Evolutionary conservation across 2,329 filamentous ascomycete species (phyloP).

Genomic region (Fusarium sp.): DNA sequence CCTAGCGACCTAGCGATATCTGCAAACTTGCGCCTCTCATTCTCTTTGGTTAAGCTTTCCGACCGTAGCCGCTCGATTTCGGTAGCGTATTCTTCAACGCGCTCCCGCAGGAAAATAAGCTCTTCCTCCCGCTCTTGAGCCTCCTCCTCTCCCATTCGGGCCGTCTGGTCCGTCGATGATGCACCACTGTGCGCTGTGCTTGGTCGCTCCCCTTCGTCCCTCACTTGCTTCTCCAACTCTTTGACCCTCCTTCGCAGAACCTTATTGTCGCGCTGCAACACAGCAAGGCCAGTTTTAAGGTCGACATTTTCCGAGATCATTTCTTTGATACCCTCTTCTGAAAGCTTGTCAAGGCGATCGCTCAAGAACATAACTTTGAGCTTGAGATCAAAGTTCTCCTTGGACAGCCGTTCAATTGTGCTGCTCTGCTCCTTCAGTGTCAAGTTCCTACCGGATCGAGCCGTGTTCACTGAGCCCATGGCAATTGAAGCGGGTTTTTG

Average conservation of each 20-base stretch:
- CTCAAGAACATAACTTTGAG: slow-evolving; percentile 98
- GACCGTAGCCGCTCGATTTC: slow-evolving; percentile 85
- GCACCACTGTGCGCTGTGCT: slow-evolving; percentile 67
- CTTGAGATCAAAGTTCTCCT: slow-evolving; percentile 98
- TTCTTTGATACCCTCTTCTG: slow-evolving; percentile 95
- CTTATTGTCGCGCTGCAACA: slow-evolving; percentile 92
- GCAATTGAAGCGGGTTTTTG: slow-evolving; percentile 63
- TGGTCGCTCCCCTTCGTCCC: slow-evolving; percentile 71
- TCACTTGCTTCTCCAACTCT: slow-evolving; percentile 84
- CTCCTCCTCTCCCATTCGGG: slow-evolving; percentile 67
- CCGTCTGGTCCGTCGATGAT: slow-evolving; percentile 69
- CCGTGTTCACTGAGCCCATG: slow-evolving; percentile 59
- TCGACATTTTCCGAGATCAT: slow-evolving; percentile 99
- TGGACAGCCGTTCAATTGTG: slow-evolving; percentile 94
- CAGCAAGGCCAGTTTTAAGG: slow-evolving; percentile 88
- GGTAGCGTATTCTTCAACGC: slow-evolving; percentile 83
- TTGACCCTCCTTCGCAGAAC: slow-evolving; percentile 81
- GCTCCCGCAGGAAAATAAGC: slow-evolving; percentile 83
- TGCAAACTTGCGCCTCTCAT: slow-evolving; percentile 86
- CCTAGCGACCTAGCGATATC: slow-evolving; percentile 75
- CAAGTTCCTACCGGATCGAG: slow-evolving; percentile 73
- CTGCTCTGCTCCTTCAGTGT: slow-evolving; percentile 97
- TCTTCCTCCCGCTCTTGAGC: slow-evolving; percentile 83
- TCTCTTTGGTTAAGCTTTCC: slow-evolving; percentile 81
- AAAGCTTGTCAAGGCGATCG: slow-evolving; percentile 90